Conservation (phyloP, 768 basidiomycete species). For the Tylopilus rubrobrunneus region DNA sequence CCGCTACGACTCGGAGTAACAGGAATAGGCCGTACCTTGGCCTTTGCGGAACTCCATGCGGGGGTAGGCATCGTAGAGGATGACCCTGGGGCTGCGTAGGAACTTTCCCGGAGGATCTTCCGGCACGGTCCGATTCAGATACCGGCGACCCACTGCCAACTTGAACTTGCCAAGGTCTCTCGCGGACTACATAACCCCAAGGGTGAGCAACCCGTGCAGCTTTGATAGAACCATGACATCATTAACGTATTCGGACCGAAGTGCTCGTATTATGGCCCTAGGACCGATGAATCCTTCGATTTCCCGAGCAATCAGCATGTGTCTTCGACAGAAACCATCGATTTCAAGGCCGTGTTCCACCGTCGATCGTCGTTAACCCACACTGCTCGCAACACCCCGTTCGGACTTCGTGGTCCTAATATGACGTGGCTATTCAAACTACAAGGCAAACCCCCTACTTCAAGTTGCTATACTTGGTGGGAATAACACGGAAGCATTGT, state of each 20-base stretch:
- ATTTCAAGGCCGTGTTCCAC: neutral
- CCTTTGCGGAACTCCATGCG: conserved; percentile 60
- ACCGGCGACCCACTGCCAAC: neutral
- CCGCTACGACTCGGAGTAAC: neutral
- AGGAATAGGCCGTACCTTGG: conserved; percentile 39
- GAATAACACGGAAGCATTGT: neutral
- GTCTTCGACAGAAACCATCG: neutral
- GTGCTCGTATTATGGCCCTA: neutral
- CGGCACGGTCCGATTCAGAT: conserved; percentile 12
- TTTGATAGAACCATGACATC: neutral
- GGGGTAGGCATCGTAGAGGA: conserved; percentile 25
- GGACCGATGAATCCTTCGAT: neutral
- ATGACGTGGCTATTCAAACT: neutral
- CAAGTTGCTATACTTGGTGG: neutral
- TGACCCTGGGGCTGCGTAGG: neutral
- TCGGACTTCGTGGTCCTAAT: neutral
- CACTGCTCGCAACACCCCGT: neutral
- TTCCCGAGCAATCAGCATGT: neutral
- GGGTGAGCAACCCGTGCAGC: neutral
- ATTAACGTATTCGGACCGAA: neutral
- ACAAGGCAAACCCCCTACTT: neutral
- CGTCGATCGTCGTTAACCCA: neutral
- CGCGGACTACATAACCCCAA: neutral
- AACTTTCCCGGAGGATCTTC: neutral
- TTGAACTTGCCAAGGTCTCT: no score